Evolutionary conservation across 225 moss, liverwort and hornwort species (phyloP).

Genomic region (Asterella californica): DNA sequence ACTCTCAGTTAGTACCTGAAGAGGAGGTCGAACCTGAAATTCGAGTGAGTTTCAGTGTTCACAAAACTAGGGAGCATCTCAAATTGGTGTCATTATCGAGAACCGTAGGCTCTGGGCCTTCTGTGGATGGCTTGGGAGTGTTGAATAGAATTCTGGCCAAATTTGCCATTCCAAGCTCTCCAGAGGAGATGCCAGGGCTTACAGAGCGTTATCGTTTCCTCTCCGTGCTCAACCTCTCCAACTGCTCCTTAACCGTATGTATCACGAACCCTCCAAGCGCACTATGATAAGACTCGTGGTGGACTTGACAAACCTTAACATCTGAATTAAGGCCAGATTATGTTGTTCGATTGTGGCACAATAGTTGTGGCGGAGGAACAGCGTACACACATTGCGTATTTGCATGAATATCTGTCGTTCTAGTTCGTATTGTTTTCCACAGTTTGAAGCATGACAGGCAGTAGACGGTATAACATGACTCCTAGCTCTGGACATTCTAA

Average conservation of each 20-base stretch:
- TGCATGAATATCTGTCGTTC: neutral
- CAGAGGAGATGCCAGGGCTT: slow-evolving; percentile 69
- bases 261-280: slow-evolving; percentile 6
- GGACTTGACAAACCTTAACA: neutral
- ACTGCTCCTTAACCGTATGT: slow-evolving; percentile 84
- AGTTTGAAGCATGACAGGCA: no score
- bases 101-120: slow-evolving; percentile 85
- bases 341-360: neutral
- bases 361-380: neutral
- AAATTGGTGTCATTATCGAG: slow-evolving; percentile 87
- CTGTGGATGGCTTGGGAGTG: slow-evolving; percentile 82
- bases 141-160: slow-evolving; percentile 69
- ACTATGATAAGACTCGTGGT: neutral
- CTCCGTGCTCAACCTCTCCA: slow-evolving; percentile 86
- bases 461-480: no score
- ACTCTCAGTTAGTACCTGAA: neutral
- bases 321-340: neutral
- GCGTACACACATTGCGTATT: neutral
- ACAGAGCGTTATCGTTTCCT: slow-evolving; percentile 77
- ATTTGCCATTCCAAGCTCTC: slow-evolving; percentile 48
- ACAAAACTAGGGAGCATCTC: slow-evolving; percentile 65
- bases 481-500: neutral
- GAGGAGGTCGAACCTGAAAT: slow-evolving; percentile 30
- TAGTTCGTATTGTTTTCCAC: no score
- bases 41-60: slow-evolving; percentile 59